Percentiles rank a stretch among this genome's conserved stretches.
phyloP scores from a whole-genome alignment of 371 early-diverging fungal genomes.

The Sporodiniella umbellata region DNA sequence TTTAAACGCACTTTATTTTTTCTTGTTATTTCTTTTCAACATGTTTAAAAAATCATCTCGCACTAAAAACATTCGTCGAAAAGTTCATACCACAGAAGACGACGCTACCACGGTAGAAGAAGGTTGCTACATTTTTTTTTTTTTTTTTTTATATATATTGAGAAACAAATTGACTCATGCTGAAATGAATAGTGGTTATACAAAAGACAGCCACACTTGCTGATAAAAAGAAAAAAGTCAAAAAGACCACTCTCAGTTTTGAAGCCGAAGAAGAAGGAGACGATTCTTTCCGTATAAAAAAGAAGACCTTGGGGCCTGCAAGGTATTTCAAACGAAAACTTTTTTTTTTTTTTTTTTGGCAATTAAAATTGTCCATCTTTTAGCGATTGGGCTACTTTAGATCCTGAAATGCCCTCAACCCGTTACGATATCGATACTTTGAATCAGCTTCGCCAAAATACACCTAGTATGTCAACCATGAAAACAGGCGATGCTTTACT shows the following conservation, averaged over 20 bases:
- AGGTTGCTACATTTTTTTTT: too few relatives aligned
- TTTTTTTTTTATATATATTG: not conserved
- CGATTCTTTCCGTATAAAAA: constrained; percentile 33
- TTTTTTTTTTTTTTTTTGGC: too few relatives aligned
- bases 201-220: constrained; percentile 20
- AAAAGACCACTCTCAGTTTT: constrained; percentile 36
- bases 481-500: constrained; percentile 26
- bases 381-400: constrained; percentile 1
- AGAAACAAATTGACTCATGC: not conserved
- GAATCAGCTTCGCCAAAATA: constrained; percentile 30
- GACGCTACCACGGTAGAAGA: constrained; percentile 11
- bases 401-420: constrained; percentile 3
- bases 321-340: too few relatives aligned
- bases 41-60: constrained; percentile 46
- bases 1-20: not conserved
- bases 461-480: constrained; percentile 30
- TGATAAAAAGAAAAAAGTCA: constrained; percentile 24
- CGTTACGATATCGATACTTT: constrained; percentile 29
- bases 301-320: constrained; percentile 28
- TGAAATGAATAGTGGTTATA: constrained; percentile 4
- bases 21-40: not conserved
- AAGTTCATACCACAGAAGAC: constrained; percentile 32
- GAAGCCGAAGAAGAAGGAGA: constrained; percentile 17
- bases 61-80: constrained; percentile 40
- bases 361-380: too few relatives aligned